Evolutionary conservation across 305 asterid species (phyloP), one percentile per base, ranked within the genome.

Genomic region (Lippia alba): DNA sequence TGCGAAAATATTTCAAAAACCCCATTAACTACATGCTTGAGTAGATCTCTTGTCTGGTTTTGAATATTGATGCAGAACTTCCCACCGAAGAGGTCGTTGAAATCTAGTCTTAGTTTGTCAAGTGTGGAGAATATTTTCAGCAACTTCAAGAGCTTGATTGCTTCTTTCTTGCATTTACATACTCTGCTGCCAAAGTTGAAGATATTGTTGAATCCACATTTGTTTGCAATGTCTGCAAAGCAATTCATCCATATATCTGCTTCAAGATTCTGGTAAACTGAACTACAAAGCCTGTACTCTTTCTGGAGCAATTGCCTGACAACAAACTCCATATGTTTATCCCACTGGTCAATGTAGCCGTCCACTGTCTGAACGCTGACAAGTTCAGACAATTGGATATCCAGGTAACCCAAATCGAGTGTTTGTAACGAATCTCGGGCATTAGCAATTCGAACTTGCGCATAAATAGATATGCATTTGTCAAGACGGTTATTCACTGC

Each of bases 11-110:
- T 84, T 36, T 86, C 97, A 61, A 83, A 82, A 0, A 74, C 85
- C 36, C 89, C 90, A 18, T 82, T 69, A 5, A 94, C 90, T 33
- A 91, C 90, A 18, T 74, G 83, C 84, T 82, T 84, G 41, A 94
- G 75, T 24, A 94, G 82, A 68, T 71, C 86, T 72, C 99, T 78
- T 2, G 96, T 91, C 69, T 73, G 84, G 51, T 66, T 78, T 58
- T 83, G 96, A 60, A 94, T 88, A 56, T 78, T 75, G 11, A 49
- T 9, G 54, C 91, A 94, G 17, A 78, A 79, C 69, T 78, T 82
- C 77, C 89, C 88, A n/a, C 54, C 77, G 54, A 94, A 94, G 61
- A 94, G 74, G n/a, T 85, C 80, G 76, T 94, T 94, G 84, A 94
- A 94, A 48, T 85, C 87, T 15, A 80, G 56, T 41, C 99, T 79